Evolutionary conservation across 768 basidiomycete species (phyloP), one percentile per base, ranked within the genome.

Genomic region (Tylopilus vinaceipallidus): DNA sequence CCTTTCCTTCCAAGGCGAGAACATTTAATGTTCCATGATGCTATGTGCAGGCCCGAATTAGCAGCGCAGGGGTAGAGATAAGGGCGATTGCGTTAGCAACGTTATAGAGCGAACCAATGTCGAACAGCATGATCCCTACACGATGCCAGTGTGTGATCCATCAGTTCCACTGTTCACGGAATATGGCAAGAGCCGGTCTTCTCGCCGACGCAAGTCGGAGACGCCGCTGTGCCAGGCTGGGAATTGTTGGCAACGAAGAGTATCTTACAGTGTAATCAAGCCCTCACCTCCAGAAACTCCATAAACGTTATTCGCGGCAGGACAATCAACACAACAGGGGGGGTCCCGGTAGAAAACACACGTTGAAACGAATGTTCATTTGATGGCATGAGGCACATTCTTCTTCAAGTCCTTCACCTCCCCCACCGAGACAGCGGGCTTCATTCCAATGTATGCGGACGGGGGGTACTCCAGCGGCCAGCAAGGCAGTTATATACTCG

Each of bases 381-480:
- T 67, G 42, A 86, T 84, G n/a, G 84, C 86, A 50, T 75, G 77
- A 2, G 88, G 86, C 53, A 91, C 84, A 40, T 84, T 86, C 63
- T 78, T 79, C 52, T 86, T 73, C 29, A 87, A 88, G 66, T 89
- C 85, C 61, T 87, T 77, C 11, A 82, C 83, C 72, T 82, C 64
- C 37, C 68, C 64, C n/a, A 72, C 79, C 23, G 72, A 73, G 50
- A 88, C 81, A 61, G 91, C 82, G 16, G 88, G 73, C 65, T 91
- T 88, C 17, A 87, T 91, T 26, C 86, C 84, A 50, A 83, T 80
- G 63, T 79, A 84, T 13, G 86, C 83, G 67, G 90, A 89, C 4
- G 86, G 72, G 22, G 67, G 4, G 83, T 82, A 14, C 79, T 74
- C 80, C 85, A 89, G 62, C 90, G 85, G 11, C 83, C 19, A 83